Base-by-base conservation (phyloP, 108 stramenopile genomes). In the Tribonema minus region DNA sequence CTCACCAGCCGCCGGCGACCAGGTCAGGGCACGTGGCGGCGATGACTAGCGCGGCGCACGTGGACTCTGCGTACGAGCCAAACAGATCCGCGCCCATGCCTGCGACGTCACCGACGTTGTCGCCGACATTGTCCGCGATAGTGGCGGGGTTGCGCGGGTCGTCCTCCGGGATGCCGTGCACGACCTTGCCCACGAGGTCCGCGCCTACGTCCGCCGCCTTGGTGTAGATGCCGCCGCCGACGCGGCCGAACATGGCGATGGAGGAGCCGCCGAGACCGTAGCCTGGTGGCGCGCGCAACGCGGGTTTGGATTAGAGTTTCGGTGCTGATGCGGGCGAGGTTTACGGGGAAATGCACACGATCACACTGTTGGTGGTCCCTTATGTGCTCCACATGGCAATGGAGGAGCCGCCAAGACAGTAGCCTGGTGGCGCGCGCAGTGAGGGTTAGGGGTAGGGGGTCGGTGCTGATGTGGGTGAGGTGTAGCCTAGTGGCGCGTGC, bases 311-410 rank as follows among this genome's bases (percentile, higher is more conserved):
- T n/a, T n/a, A n/a, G n/a, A n/a, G n/a, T n/a, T n/a, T n/a, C n/a
- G n/a, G n/a, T n/a, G n/a, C n/a, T n/a, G n/a, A n/a, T n/a, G n/a
- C n/a, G n/a, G n/a, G n/a, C n/a, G n/a, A n/a, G n/a, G n/a, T n/a
- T n/a, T n/a, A n/a, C n/a, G n/a, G n/a, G n/a, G n/a, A n/a, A n/a
- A n/a, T n/a, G n/a, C n/a, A n/a, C n/a, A n/a, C n/a, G n/a, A n/a
- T n/a, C n/a, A n/a, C n/a, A n/a, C n/a, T n/a, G n/a, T n/a, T n/a
- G n/a, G n/a, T n/a, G n/a, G n/a, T n/a, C n/a, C n/a, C n/a, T n/a
- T n/a, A n/a, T n/a, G n/a, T n/a, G n/a, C n/a, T n/a, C n/a, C n/a
- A 98, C 94, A 98, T 95, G 81, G 97, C 97, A 90, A 98, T 96
- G 68, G 91, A 92, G 67, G 92, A 93, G 73, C 94, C 97, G 59